Evolutionary conservation across 805 yeast genomes (phyloP).

Genomic region (Candida ulmi): DNA sequence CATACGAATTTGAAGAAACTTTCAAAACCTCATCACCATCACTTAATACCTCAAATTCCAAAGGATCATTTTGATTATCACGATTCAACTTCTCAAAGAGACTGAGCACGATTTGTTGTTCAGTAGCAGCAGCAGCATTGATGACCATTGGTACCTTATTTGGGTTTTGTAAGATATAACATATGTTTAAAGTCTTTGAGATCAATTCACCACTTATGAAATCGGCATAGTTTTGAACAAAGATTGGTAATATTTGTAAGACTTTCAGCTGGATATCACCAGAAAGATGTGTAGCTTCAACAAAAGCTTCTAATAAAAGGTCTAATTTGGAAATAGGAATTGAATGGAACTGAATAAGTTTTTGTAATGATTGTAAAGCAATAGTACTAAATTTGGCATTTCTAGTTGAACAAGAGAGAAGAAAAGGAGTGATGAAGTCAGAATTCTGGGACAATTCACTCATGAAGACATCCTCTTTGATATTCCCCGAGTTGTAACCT

Average conservation of each 20-base stretch:
- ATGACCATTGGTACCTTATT: conserved; percentile 72
- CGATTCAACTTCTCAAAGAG: conserved; percentile 58
- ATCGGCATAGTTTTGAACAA: conserved; percentile 58
- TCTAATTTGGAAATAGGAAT: conserved; percentile 49
- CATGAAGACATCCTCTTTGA: conserved; percentile 24
- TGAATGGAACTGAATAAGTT: conserved; percentile 46
- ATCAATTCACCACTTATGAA: conserved; percentile 51
- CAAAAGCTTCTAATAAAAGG: conserved; percentile 58
- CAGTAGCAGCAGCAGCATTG: conserved; percentile 90
- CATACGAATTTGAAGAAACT: conserved; percentile 53
- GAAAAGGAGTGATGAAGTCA: conserved; percentile 61
- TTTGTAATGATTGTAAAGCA: conserved; percentile 67
- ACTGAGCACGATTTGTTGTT: conserved; percentile 76
- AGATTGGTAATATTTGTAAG: conserved; percentile 72
- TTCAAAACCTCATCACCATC: conserved; percentile 38
- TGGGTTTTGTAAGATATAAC: conserved; percentile 64
- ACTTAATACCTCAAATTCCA: conserved; percentile 32
- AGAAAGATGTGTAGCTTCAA: conserved; percentile 70
- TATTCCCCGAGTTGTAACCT: conserved; percentile 22
- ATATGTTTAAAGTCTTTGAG: conserved; percentile 55
- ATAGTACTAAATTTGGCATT: conserved; percentile 69
- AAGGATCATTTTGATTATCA: conserved; percentile 16
- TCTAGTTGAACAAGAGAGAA: conserved; percentile 66
- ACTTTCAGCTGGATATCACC: conserved; percentile 82
- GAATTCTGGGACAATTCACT: conserved; percentile 38